Conservation (phyloP, 148 eudicot species). For the Vaccinium darrowii region DNA sequence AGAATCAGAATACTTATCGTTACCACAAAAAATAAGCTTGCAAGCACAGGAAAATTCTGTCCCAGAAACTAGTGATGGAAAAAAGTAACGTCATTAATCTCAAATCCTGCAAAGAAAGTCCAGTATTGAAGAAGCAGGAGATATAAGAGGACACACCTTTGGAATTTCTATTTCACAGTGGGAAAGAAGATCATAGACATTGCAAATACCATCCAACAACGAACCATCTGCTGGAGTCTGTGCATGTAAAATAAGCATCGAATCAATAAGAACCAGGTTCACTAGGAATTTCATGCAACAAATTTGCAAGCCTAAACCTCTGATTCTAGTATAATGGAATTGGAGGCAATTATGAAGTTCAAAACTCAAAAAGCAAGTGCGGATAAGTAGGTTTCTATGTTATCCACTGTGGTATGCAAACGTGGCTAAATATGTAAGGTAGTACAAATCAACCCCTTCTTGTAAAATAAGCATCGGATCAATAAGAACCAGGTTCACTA, state of each 20-base stretch:
- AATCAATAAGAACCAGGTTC: slow-evolving; percentile 6
- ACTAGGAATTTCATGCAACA: slow-evolving; percentile 12
- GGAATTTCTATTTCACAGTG: slow-evolving; percentile 66
- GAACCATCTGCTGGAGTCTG: slow-evolving; percentile 68
- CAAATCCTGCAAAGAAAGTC: neutral
- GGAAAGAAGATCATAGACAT: slow-evolving; percentile 89
- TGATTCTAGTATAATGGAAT: neutral
- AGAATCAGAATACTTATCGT: slow-evolving; percentile 67
- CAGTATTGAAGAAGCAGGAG: slow-evolving; percentile 6
- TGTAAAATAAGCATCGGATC: no score
- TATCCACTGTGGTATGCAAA: neutral
- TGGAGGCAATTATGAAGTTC: neutral
- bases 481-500: slow-evolving; percentile 15
- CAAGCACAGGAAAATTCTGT: neutral
- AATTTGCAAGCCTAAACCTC: slow-evolving; percentile 1
- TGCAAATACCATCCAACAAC: slow-evolving; percentile 75
- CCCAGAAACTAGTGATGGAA: neutral
- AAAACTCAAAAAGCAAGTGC: neutral
- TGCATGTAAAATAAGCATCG: no score
- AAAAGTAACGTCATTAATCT: slow-evolving; percentile 7
- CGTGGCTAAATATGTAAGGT: neutral
- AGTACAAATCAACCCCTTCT: neutral
- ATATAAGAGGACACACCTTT: slow-evolving; percentile 41
- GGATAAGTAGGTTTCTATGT: neutral
- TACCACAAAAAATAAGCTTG: slow-evolving; percentile 13